Percentiles rank a stretch among this genome's conserved stretches.
Conservation (phyloP, 164 flowering plant species). For the Vitis riparia region DNA sequence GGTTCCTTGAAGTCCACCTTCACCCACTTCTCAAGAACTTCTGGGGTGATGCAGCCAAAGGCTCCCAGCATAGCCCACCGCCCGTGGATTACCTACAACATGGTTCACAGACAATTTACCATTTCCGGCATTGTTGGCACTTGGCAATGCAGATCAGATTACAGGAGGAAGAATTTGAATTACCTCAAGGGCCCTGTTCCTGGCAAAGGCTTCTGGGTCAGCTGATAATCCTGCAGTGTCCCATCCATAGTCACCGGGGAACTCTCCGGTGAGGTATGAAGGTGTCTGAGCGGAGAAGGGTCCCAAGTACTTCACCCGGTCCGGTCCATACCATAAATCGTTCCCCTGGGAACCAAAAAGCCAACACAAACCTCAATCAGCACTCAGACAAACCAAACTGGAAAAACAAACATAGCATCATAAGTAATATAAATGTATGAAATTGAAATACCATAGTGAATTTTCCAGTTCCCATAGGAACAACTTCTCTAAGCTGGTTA, state of each 20-base stretch:
- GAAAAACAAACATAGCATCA: neutral
- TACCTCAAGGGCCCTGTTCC: constrained; percentile 18
- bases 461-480: constrained; percentile 15
- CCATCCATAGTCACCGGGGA: constrained; percentile 14
- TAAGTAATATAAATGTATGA: too few relatives aligned
- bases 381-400: too few relatives aligned
- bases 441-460: constrained; percentile 15
- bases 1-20: constrained; percentile 13
- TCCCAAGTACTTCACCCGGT: constrained; percentile 35
- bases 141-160: too few relatives aligned
- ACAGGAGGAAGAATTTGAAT: neutral
- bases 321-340: constrained; percentile 29
- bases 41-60: constrained; percentile 13
- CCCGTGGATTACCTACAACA: constrained; percentile 10
- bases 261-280: constrained; percentile 33
- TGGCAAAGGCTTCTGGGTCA: constrained; percentile 13
- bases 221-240: constrained; percentile 12
- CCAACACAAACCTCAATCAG: too few relatives aligned
- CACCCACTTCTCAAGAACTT: constrained; percentile 5
- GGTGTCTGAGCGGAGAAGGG: constrained; percentile 42
- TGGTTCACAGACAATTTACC: too few relatives aligned
- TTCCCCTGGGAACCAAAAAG: neutral
- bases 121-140: too few relatives aligned
- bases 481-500: constrained; percentile 19
- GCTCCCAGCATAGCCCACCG: constrained; percentile 15